Evolutionary conservation across 257 asterid genomes (phyloP).

Genomic region (Rhazya stricta): DNA sequence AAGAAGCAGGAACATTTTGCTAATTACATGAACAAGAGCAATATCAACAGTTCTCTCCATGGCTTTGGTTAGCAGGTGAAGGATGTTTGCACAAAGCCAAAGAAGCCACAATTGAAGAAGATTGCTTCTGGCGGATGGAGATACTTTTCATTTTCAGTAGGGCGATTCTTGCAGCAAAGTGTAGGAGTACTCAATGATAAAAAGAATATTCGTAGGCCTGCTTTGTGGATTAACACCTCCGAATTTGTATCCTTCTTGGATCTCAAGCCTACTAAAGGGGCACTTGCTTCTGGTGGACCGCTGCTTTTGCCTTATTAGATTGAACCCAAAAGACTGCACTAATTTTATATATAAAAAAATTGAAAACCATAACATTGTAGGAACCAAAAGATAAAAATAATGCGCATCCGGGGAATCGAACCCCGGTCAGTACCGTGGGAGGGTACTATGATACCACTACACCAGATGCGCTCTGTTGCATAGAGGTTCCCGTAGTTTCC

Average conservation of each 20-base stretch:
- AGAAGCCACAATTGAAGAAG: conserved; percentile 19
- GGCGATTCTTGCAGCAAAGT: conserved; percentile 16
- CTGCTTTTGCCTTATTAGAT: background rate
- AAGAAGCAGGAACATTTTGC: conserved; percentile 23
- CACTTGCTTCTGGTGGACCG: background rate
- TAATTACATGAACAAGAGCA: conserved; percentile 6
- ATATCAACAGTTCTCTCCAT: conserved; percentile 22
- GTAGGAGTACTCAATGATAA: conserved; percentile 34
- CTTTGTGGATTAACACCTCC: background rate
- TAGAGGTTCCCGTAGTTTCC: too few relatives aligned
- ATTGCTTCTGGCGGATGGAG: conserved; percentile 15
- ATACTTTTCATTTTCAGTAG: conserved; percentile 48
- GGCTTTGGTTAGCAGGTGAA: conserved; percentile 10
- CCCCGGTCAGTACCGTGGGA: conserved; percentile 99
- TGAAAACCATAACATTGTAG: too few relatives aligned
- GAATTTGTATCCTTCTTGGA: conserved; percentile 19
- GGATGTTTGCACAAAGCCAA: background rate
- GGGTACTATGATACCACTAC: conserved; percentile 99
- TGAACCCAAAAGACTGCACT: background rate
- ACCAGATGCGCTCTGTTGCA: conserved; percentile 74
- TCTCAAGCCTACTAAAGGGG: conserved; percentile 13
- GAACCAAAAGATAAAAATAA: accelerated
- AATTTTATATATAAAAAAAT: too few relatives aligned
- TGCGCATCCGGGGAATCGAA: conserved; percentile 99
- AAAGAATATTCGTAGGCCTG: conserved; percentile 26